These are phyloP conservation scores for Zasmidium citrigriseum DNA, from an alignment of 2,329 filamentous ascomycete genomes.

Conservation along the genomic window DNA sequence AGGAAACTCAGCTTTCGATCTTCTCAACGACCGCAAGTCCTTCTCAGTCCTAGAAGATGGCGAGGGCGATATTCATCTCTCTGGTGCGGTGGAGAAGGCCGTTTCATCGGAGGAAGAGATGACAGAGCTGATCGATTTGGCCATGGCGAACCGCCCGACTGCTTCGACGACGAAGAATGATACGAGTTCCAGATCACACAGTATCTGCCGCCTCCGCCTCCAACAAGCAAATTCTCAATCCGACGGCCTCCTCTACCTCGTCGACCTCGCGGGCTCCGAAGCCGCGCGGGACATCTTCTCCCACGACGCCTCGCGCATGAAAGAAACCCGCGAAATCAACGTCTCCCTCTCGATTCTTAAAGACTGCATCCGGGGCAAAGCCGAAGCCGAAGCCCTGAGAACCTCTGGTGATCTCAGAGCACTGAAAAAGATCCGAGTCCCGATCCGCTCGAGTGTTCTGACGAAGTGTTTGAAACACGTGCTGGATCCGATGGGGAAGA, in stretches of 20 bases:
- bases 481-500: too few species aligned
- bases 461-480: too few species aligned
- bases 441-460: too few species aligned
- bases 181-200: constrained; percentile 14
- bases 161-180: too few species aligned
- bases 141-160: too few species aligned
- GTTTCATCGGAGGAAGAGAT: too few species aligned
- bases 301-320: constrained; percentile 12
- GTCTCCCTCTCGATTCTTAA: constrained; percentile 13
- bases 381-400: constrained; percentile 2
- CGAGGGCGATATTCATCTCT: constrained; percentile 1
- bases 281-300: constrained; percentile 10
- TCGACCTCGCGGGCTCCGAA: constrained; percentile 17
- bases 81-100: too few species aligned
- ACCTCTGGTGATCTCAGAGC: too few species aligned
- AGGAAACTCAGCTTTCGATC: constrained; percentile 8
- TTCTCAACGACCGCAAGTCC: constrained; percentile 6
- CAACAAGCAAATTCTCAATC: neutral
- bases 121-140: too few species aligned
- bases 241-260: constrained; percentile 12
- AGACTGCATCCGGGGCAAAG: constrained; percentile 15
- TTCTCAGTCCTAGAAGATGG: constrained; percentile 7
- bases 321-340: constrained; percentile 15
- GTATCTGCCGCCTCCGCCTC: constrained; percentile 13
- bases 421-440: neutral